Evolutionary conservation across 306 rosid genomes (phyloP).

Genomic region (Herpetospermum pedunculosum): DNA sequence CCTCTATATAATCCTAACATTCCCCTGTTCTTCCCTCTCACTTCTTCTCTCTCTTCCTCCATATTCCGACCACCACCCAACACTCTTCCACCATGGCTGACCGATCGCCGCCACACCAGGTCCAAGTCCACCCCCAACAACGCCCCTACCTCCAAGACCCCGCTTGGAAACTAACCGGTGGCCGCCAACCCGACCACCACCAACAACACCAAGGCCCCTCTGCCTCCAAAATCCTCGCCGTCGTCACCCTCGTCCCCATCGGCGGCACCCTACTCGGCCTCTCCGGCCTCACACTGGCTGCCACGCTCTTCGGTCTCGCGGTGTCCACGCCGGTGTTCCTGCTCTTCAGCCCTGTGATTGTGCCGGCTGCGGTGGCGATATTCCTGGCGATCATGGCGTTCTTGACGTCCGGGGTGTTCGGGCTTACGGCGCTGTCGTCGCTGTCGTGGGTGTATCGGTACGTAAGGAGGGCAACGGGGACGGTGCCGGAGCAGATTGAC

Average conservation of each 20-base stretch:
- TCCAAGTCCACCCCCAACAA: slow-evolving; percentile 34
- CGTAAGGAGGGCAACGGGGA: slow-evolving; percentile 12
- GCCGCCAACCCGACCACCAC: background rate
- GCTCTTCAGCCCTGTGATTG: slow-evolving; percentile 42
- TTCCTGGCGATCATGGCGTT: slow-evolving; percentile 23
- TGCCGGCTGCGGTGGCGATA: slow-evolving; percentile 26
- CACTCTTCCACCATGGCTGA: slow-evolving; percentile 8
- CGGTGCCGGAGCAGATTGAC: slow-evolving; percentile 27
- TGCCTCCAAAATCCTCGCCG: slow-evolving; percentile 14
- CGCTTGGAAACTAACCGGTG: background rate
- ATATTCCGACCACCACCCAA: too few species aligned
- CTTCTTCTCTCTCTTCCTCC: background rate
- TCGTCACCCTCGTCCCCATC: slow-evolving; percentile 16
- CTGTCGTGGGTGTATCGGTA: slow-evolving; percentile 38
- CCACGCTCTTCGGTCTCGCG: slow-evolving; percentile 27
- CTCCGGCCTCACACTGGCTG: slow-evolving; percentile 26
- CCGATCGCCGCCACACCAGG: slow-evolving; percentile 20
- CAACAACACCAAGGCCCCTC: slow-evolving; percentile 26
- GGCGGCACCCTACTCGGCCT: slow-evolving; percentile 30
- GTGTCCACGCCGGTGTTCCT: slow-evolving; percentile 30
- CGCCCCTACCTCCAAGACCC: background rate
- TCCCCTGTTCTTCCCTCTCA: background rate
- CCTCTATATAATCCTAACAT: slow-evolving; percentile 20
- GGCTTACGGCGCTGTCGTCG: slow-evolving; percentile 29
- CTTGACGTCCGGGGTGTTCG: slow-evolving; percentile 23